Evolutionary conservation across 768 basidiomycete species (phyloP), one percentile per base, ranked within the genome.

Genomic region (Panaeolus papilionaceus): DNA sequence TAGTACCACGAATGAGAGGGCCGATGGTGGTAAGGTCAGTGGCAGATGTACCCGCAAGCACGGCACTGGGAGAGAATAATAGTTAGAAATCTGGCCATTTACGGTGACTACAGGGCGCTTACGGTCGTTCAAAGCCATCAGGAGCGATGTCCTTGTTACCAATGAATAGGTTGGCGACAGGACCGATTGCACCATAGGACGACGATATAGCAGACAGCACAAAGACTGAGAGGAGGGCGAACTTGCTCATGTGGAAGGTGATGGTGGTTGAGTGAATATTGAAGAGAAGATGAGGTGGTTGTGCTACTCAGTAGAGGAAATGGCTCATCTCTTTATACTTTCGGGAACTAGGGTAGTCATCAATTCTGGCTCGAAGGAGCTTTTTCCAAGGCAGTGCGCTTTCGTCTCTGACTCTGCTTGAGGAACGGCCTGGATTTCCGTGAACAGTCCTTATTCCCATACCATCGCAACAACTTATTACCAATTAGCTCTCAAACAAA

Each of bases 1-100:
- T 79, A 39, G 66, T 68, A 1, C 74, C 80, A 14, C 39, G 68
- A 38, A 80, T 76, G 3, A 78, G 61, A 38, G 79, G 78, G 18
- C 75, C 76, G 61, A 78, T 78, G 61, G 78, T 75, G 0, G 69
- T 61, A 3, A 75, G 66, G 37, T 64, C 66, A 3, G 61, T 45
- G 5, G 72, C 45, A 39, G 69, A 71, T 14, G 26, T 51, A 37
- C 78, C 71, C 26, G 71, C 71, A 12, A 72, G 63, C 14, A 72
- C 71, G 38, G 69, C 67, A 2, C 71, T 72, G 49, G 1, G 16
- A 44, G n/a, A 40, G 7, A 64, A 44, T 18, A 0, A 33, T 39
- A 6, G 5, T 18, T 44, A 26, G 33, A 16, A 9, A 18, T 28
- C 20, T 47, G 37, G 0, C 12, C n/a, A 20, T 61, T 62, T 18